Evolutionary conservation across 2,329 filamentous ascomycete species (phyloP).

Genomic region (Tolypocladium sp.): DNA sequence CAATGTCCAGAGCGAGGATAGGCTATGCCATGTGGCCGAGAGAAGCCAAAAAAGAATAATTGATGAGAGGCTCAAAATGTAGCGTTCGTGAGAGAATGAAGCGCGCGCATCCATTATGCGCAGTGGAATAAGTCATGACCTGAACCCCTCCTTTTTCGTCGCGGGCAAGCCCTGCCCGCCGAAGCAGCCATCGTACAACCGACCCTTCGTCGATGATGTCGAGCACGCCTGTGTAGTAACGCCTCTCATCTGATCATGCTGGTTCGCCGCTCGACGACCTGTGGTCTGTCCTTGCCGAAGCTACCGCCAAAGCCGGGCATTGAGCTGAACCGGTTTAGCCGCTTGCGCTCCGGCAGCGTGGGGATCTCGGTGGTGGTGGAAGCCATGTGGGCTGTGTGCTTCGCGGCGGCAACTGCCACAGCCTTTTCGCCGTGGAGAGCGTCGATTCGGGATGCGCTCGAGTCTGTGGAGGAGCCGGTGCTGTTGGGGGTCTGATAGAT

Average conservation of each 20-base stretch:
- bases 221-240: neutral
- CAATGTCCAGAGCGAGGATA: neutral
- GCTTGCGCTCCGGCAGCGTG: constrained; percentile 32
- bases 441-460: constrained; percentile 24
- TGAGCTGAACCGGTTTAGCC: constrained; percentile 44
- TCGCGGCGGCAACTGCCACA: constrained; percentile 13
- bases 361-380: constrained; percentile 15
- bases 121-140: neutral
- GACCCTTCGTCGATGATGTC: neutral
- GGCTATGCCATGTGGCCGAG: neutral
- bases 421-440: constrained; percentile 26
- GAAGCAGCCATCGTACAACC: neutral
- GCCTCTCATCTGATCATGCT: constrained; percentile 26
- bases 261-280: constrained; percentile 30
- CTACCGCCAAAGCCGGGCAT: constrained; percentile 42
- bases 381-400: constrained; percentile 8
- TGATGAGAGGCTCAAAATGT: neutral
- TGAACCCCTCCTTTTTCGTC: neutral
- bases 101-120: neutral
- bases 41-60: neutral
- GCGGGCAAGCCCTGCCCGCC: neutral
- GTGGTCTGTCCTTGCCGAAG: constrained; percentile 25
- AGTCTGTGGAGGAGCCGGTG: constrained; percentile 46
- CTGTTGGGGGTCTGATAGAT: constrained; percentile 61
- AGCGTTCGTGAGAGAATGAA: neutral